phyloP scores from a whole-genome alignment of 179 eudicot genomes.

The Carnegiea gigantea region DNA sequence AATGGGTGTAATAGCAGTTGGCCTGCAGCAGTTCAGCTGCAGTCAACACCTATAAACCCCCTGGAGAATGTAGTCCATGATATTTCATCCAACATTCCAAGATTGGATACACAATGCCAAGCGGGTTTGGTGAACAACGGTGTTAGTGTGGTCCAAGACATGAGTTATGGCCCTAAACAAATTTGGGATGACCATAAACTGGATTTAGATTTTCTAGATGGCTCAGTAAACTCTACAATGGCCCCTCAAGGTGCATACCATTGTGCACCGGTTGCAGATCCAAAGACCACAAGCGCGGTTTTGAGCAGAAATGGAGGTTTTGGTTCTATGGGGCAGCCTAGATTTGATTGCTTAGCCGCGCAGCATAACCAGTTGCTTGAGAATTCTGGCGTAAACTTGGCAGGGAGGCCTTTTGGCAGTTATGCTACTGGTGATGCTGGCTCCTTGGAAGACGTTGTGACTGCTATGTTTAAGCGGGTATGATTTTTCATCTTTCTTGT shows the following conservation, averaged over 20 bases:
- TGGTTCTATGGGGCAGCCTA: constrained; percentile 30
- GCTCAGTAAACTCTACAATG: constrained; percentile 34
- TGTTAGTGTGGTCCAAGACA: constrained; percentile 24
- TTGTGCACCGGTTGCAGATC: neutral
- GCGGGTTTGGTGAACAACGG: constrained; percentile 28
- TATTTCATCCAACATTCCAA: constrained; percentile 24
- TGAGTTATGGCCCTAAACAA: constrained; percentile 25
- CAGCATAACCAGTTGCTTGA: constrained; percentile 32
- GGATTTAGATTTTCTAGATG: constrained; percentile 31
- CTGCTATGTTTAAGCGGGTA: constrained; percentile 45
- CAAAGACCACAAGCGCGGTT: neutral
- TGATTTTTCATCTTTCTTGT: constrained; percentile 12
- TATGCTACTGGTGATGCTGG: constrained; percentile 39
- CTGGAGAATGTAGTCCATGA: constrained; percentile 21
- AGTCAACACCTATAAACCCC: constrained; percentile 24
- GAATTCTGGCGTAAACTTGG: constrained; percentile 29
- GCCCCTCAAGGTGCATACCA: constrained; percentile 23
- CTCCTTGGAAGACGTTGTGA: constrained; percentile 64
- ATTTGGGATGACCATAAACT: constrained; percentile 33
- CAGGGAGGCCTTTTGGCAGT: constrained; percentile 28
- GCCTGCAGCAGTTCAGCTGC: constrained; percentile 42
- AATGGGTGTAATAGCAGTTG: constrained; percentile 37
- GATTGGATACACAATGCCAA: constrained; percentile 38
- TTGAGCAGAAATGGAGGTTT: constrained; percentile 21
- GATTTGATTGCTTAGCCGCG: constrained; percentile 30